These are phyloP conservation scores for Pythium utonaiense DNA, from an alignment of 352 stramenopile genomes.

Conservation along the genomic window DNA sequence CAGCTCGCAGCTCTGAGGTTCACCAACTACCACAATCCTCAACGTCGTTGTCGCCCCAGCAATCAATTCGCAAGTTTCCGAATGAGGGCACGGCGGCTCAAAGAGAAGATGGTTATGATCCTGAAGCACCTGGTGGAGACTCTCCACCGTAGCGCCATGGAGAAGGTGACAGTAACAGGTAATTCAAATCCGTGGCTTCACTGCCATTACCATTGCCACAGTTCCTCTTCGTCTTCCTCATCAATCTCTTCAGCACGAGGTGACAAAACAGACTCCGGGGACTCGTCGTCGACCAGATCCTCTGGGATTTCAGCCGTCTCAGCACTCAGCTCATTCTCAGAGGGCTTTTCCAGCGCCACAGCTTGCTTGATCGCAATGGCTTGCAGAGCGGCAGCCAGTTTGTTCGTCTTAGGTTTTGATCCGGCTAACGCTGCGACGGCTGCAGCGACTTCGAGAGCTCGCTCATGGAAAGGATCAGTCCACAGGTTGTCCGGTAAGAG, in stretches of 20 bases:
- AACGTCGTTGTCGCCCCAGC: background rate
- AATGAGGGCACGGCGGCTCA: background rate
- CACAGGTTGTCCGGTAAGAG: constrained; percentile 59
- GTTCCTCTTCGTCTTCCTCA: constrained; percentile 36
- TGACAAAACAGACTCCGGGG: constrained; percentile 7
- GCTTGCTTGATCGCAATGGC: background rate
- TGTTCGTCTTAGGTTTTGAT: background rate
- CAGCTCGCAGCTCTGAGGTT: background rate
- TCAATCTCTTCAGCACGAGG: constrained; percentile 44
- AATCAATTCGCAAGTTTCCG: background rate
- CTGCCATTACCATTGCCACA: constrained; percentile 36
- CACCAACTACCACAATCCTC: background rate
- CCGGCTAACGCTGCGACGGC: background rate
- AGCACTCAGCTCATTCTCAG: background rate
- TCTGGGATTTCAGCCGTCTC: constrained; percentile 29
- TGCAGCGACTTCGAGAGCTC: background rate
- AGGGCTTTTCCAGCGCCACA: background rate
- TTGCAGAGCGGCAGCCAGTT: background rate
- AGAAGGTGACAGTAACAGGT: background rate
- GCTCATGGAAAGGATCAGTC: constrained; percentile 37
- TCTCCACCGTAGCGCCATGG: background rate
- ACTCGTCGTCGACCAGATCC: constrained; percentile 20
- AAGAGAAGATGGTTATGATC: background rate
- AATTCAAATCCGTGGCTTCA: background rate
- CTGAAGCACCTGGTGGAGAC: background rate